Conservation (phyloP, 108 stramenopile species). For the Cyclotella sp. region DNA sequence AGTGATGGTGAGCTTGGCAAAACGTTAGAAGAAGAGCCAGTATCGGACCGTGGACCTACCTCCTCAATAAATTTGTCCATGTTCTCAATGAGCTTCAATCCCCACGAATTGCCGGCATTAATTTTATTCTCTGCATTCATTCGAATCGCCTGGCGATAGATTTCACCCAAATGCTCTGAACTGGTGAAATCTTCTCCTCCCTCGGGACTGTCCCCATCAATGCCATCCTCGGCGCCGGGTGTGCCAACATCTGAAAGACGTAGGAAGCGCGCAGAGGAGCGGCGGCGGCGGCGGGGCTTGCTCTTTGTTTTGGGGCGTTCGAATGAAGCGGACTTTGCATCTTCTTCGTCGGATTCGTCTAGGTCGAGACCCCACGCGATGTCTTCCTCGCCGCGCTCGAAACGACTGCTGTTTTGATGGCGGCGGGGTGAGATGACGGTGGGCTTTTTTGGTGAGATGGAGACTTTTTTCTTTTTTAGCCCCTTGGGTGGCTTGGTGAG, state of each 20-base stretch:
- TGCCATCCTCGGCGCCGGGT: constrained; percentile 46
- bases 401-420: constrained; percentile 27
- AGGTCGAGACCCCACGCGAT: constrained; percentile 2
- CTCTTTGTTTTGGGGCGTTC: not conserved
- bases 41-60: constrained; percentile 24
- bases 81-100: constrained; percentile 95
- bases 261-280: constrained; percentile 83
- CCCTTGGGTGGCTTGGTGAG: not conserved
- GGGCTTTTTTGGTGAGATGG: constrained; percentile 40
- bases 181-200: constrained; percentile 13
- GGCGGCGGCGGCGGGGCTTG: constrained; percentile 51
- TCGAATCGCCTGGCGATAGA: constrained; percentile 88
- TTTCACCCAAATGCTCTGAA: constrained; percentile 72
- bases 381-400: constrained; percentile 7
- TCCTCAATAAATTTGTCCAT: constrained; percentile 86
- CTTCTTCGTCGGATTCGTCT: not conserved
- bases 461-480: constrained; percentile 17
- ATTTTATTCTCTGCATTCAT: constrained; percentile 97
- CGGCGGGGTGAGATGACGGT: constrained; percentile 22
- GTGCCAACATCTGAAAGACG: constrained; percentile 38
- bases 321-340: not conserved
- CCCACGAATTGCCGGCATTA: constrained; percentile 95
- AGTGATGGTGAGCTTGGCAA: not conserved
- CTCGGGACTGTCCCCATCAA: constrained; percentile 12
- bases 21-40: not conserved